Evolutionary conservation across 179 eudicot species (phyloP).

Genomic region (Silene vulgaris): DNA sequence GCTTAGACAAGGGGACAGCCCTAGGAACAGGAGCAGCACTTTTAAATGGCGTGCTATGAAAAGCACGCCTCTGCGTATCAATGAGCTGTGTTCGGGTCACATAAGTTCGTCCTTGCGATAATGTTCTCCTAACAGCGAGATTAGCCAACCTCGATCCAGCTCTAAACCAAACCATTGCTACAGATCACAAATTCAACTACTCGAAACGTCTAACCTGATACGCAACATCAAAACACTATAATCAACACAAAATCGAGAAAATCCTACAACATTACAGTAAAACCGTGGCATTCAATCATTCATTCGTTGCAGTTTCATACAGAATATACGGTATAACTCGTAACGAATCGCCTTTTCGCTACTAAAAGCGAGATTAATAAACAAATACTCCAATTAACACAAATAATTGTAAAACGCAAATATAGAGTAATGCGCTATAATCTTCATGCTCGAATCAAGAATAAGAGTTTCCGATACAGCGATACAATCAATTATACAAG

Average conservation of each 20-base stretch:
- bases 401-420: background rate
- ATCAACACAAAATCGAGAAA: background rate
- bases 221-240: slow-evolving; percentile 14
- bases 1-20: slow-evolving; percentile 81
- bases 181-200: slow-evolving; percentile 19
- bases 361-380: background rate
- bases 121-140: slow-evolving; percentile 59
- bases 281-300: no score
- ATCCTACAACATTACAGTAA: background rate
- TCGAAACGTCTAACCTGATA: background rate
- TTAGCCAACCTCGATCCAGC: slow-evolving; percentile 68
- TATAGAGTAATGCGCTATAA: background rate
- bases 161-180: slow-evolving; percentile 73
- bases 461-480: background rate
- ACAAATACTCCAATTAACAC: background rate
- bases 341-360: background rate
- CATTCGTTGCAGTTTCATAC: no score
- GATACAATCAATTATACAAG: background rate
- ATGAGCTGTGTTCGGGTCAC: slow-evolving; percentile 38
- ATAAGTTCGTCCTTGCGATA: slow-evolving; percentile 54
- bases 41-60: slow-evolving; percentile 56
- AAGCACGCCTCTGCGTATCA: slow-evolving; percentile 39
- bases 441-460: background rate
- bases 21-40: slow-evolving; percentile 69
- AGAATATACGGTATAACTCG: background rate